Percentiles rank a stretch among this genome's conserved stretches.
Evolutionary conservation across 306 rosid genomes (phyloP).

Genomic region (Oemleria cerasiformis): DNA sequence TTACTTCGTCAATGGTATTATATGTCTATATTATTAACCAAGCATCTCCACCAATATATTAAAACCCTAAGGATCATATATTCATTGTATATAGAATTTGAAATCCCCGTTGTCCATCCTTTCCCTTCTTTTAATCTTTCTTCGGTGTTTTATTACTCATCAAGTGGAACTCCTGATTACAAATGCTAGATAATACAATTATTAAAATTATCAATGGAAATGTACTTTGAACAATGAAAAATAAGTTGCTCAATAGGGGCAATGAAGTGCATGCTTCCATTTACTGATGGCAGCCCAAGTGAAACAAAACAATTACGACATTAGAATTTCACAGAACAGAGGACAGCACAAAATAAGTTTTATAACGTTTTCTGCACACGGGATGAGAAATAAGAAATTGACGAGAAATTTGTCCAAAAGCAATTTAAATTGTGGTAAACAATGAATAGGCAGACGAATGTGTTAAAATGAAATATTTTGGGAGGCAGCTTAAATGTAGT

Average conservation of each 20-base stretch:
- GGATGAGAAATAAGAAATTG: neutral
- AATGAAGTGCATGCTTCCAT: neutral
- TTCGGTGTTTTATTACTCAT: neutral
- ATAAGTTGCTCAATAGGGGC: neutral
- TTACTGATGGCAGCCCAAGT: neutral
- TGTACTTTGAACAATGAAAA: neutral
- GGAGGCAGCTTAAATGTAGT: slow-evolving; percentile 1
- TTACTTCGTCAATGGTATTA: no score
- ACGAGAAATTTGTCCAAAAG: neutral
- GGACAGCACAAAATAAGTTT: neutral
- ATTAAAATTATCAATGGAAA: neutral
- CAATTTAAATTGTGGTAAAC: neutral
- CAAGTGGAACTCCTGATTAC: neutral
- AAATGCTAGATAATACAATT: neutral
- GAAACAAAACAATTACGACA: neutral
- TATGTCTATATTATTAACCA: no score
- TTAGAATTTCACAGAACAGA: neutral
- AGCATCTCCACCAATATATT: neutral
- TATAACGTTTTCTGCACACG: neutral
- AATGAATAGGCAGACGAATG: neutral
- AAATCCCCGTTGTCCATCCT: neutral
- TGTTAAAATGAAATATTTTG: neutral
- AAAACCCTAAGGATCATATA: neutral
- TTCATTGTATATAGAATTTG: neutral
- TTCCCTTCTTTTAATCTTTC: neutral